phyloP scores from a whole-genome alignment of 768 basidiomycete species.

The Coprinopsis cinerea region DNA sequence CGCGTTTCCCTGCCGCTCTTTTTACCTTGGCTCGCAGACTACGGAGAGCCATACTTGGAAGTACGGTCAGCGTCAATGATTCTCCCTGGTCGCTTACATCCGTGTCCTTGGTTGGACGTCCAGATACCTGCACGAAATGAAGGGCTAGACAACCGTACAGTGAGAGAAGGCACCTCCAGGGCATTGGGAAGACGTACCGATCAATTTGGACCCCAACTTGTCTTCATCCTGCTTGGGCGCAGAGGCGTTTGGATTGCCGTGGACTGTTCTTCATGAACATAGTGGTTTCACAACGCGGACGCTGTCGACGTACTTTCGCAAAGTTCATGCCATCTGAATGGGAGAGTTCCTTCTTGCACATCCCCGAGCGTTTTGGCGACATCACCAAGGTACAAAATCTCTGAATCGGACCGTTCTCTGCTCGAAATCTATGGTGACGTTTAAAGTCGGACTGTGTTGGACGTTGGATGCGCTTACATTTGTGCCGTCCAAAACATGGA shows the following conservation, averaged over 20 bases:
- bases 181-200: slow-evolving; percentile 45
- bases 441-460: neutral
- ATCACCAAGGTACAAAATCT: slow-evolving; percentile 75
- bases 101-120: slow-evolving; percentile 4
- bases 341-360: slow-evolving; percentile 39
- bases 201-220: slow-evolving; percentile 55
- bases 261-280: slow-evolving; percentile 33
- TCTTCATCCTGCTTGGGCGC: slow-evolving; percentile 28
- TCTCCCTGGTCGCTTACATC: slow-evolving; percentile 16
- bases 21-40: slow-evolving; percentile 58
- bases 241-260: slow-evolving; percentile 46
- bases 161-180: too few relatives aligned
- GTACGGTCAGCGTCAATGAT: slow-evolving; percentile 38
- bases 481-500: slow-evolving; percentile 59
- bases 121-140: neutral
- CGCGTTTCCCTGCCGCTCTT: slow-evolving; percentile 37
- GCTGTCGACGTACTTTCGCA: too few relatives aligned
- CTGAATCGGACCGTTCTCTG: slow-evolving; percentile 73
- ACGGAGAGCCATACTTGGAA: slow-evolving; percentile 65
- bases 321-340: slow-evolving; percentile 63
- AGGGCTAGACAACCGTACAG: slow-evolving; percentile 7
- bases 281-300: too few relatives aligned
- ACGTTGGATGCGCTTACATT: slow-evolving; percentile 35
- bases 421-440: slow-evolving; percentile 47
- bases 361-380: slow-evolving; percentile 41